These are phyloP conservation scores for Globisporangium viniferum DNA, from an alignment of 352 stramenopile genomes.

Conservation along the genomic window DNA sequence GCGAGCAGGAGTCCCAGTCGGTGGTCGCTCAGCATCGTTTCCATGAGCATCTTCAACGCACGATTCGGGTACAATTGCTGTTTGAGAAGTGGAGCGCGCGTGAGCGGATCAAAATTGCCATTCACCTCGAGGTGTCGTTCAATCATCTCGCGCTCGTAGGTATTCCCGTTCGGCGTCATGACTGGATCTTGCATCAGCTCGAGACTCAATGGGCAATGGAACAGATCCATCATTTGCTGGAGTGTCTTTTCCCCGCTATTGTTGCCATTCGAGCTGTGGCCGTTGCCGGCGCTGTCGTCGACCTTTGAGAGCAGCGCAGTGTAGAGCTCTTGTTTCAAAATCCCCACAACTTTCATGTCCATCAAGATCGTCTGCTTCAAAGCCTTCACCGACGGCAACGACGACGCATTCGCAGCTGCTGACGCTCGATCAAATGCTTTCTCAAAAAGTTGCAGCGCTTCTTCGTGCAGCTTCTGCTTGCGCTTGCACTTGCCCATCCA, in stretches of 20 bases:
- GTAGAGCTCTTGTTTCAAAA: constrained; percentile 47
- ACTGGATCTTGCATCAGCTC: constrained; percentile 79
- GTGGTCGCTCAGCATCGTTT: constrained; percentile 65
- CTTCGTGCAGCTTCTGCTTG: constrained; percentile 47
- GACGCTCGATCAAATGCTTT: constrained; percentile 52
- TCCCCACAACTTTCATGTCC: constrained; percentile 61
- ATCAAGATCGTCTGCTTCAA: constrained; percentile 54
- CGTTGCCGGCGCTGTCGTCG: constrained; percentile 9
- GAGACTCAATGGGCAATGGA: constrained; percentile 68
- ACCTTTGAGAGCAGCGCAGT: constrained; percentile 32
- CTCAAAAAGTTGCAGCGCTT: constrained; percentile 43
- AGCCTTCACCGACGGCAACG: constrained; percentile 29
- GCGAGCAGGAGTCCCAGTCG: constrained; percentile 52
- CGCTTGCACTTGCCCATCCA: constrained; percentile 66
- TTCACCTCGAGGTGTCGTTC: constrained; percentile 70
- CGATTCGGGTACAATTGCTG: constrained; percentile 63
- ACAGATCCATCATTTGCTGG: constrained; percentile 68
- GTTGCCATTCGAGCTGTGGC: constrained; percentile 12
- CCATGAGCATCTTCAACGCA: constrained; percentile 68
- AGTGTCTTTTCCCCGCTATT: constrained; percentile 34
- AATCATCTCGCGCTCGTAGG: constrained; percentile 78
- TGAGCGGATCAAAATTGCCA: constrained; percentile 71
- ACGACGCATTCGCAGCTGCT: constrained; percentile 28
- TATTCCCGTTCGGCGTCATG: constrained; percentile 68
- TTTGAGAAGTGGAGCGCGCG: constrained; percentile 49